phyloP scores from a whole-genome alignment of 345 rosid species.

The Excoecaria agallocha region DNA sequence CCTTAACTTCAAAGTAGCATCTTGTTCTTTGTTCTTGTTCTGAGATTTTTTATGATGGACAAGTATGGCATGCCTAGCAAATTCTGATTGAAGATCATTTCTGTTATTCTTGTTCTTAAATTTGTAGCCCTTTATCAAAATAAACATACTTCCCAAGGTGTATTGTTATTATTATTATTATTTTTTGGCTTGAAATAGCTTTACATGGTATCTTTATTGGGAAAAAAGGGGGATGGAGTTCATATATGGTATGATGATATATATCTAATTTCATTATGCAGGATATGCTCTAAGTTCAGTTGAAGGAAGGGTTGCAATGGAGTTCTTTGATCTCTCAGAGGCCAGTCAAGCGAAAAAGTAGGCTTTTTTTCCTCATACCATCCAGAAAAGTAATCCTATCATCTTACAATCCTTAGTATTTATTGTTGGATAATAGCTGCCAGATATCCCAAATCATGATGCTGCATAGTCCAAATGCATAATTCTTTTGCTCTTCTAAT shows the following conservation, averaged over 20 bases:
- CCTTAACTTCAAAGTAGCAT: background rate
- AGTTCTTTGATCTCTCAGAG: slow-evolving; percentile 88
- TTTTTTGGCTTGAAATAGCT: background rate
- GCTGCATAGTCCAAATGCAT: background rate
- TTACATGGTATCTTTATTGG: background rate
- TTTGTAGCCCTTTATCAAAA: background rate
- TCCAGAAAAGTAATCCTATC: background rate
- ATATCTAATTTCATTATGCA: slow-evolving; percentile 32
- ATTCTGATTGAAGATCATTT: background rate
- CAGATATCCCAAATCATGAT: slow-evolving; percentile 4
- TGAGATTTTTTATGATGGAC: background rate
- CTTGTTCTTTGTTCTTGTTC: background rate
- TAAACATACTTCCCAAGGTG: background rate
- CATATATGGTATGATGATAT: background rate
- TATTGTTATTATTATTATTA: background rate
- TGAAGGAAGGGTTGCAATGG: slow-evolving; percentile 99
- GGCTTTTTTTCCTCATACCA: background rate
- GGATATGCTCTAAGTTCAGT: slow-evolving; percentile 99
- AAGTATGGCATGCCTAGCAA: background rate
- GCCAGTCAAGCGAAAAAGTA: slow-evolving; percentile 96
- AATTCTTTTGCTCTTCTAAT: background rate
- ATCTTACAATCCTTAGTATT: background rate
- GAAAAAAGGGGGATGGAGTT: background rate
- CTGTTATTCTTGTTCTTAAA: background rate
- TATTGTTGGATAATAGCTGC: background rate